A percentile compares a stretch with the other conserved stretches of the same genome.
Conservation (phyloP, 2,329 filamentous ascomycete species). For the Neophaeococcomyces aloes region DNA sequence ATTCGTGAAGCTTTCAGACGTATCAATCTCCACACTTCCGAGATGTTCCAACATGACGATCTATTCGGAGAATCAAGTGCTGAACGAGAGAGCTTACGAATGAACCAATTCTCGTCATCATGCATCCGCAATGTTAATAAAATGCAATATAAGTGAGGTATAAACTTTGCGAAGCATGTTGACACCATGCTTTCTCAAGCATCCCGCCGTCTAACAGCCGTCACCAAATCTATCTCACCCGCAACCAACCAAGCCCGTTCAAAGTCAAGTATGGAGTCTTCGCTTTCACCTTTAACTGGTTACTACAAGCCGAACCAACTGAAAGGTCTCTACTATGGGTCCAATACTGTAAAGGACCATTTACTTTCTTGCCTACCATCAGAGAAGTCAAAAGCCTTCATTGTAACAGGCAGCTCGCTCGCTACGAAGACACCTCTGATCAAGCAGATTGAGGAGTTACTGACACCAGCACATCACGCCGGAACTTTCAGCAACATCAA, state of each 20-base stretch:
- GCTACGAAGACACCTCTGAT: conserved; percentile 45
- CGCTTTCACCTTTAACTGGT: conserved; percentile 36
- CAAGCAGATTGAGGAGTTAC: conserved; percentile 39
- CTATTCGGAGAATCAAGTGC: too few species aligned
- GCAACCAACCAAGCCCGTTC: background rate
- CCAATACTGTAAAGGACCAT: conserved; percentile 37
- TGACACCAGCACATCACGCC: conserved; percentile 37
- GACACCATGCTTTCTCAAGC: background rate
- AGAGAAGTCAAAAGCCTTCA: conserved; percentile 43
- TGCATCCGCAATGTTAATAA: background rate
- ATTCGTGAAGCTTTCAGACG: background rate
- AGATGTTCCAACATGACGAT: background rate
- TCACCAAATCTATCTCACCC: background rate
- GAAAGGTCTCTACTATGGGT: conserved; percentile 41
- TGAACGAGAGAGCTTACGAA: too few species aligned
- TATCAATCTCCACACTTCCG: conserved; percentile 3
- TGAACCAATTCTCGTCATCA: background rate
- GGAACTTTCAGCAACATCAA: conserved; percentile 47
- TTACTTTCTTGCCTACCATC: conserved; percentile 35
- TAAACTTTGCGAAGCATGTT: background rate
- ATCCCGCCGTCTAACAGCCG: conserved; percentile 1
- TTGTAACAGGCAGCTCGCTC: conserved; percentile 46
- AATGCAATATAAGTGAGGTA: background rate
- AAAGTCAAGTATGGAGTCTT: conserved; percentile 9
- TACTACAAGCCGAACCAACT: conserved; percentile 41